Evolutionary conservation across 2,329 filamentous ascomycete genomes (phyloP).

Genomic region (Fusarium veterinarium): DNA sequence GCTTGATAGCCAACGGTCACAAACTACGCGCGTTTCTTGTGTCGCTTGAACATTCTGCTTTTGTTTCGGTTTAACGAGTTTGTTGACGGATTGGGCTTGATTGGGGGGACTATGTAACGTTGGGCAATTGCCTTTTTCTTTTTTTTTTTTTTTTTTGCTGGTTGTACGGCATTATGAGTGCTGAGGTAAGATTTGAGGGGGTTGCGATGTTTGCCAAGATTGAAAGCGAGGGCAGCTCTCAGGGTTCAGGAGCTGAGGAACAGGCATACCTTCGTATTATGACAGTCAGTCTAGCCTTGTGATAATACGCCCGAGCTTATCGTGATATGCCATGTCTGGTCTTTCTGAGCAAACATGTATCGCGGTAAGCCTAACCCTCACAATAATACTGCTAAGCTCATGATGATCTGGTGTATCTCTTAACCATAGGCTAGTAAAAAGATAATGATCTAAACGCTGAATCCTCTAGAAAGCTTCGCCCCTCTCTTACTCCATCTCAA

Average conservation of each 20-base stretch:
- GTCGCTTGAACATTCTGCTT: slow-evolving; percentile 15
- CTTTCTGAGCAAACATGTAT: background rate
- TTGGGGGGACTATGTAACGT: slow-evolving; percentile 29
- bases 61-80: slow-evolving; percentile 33
- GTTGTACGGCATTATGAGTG: slow-evolving; percentile 6
- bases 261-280: background rate
- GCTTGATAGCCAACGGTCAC: slow-evolving; percentile 1
- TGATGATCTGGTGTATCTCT: background rate
- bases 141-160: background rate
- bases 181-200: background rate
- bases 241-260: background rate
- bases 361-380: no score
- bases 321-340: no score
- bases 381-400: background rate
- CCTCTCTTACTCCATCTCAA: slow-evolving; percentile 42
- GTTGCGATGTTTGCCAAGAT: background rate
- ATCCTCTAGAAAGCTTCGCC: background rate
- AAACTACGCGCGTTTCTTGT: slow-evolving; percentile 11
- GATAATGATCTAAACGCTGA: background rate
- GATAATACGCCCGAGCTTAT: background rate
- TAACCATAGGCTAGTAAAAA: background rate
- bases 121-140: slow-evolving; percentile 7
- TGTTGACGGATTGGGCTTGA: slow-evolving; percentile 16
- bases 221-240: background rate
- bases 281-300: background rate